Evolutionary conservation across 805 yeast genomes (phyloP).

Genomic region (Cyberlindnera euphorbiae): DNA sequence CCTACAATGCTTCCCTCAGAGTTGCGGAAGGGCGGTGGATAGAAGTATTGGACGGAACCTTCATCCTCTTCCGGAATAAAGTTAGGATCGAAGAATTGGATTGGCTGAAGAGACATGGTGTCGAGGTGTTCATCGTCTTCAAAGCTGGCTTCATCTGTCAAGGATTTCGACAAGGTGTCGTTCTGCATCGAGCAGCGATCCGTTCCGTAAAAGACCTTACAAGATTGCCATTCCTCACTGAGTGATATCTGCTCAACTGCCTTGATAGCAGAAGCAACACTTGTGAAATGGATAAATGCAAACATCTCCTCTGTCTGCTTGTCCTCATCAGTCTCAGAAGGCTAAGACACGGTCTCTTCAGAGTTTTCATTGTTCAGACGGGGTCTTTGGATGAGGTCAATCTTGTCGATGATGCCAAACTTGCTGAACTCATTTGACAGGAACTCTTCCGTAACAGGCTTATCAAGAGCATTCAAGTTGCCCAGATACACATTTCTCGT

Average conservation of each 20-base stretch:
- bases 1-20: conserved; percentile 7
- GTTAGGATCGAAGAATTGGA: conserved; percentile 51
- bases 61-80: conserved; percentile 10
- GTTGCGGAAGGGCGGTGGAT: conserved; percentile 8
- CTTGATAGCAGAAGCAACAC: conserved; percentile 77
- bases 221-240: conserved; percentile 59
- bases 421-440: conserved; percentile 45
- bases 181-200: conserved; percentile 69
- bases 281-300: conserved; percentile 85
- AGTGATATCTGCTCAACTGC: conserved; percentile 76
- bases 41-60: conserved; percentile 4
- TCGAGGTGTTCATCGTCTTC: conserved; percentile 1
- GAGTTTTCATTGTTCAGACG: neutral
- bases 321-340: too few relatives aligned
- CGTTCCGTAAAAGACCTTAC: conserved; percentile 84
- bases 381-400: conserved; percentile 40
- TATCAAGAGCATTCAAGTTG: conserved; percentile 48
- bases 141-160: conserved; percentile 16
- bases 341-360: too few relatives aligned
- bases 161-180: conserved; percentile 10
- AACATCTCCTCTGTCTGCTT: conserved; percentile 42
- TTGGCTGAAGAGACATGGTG: too few relatives aligned
- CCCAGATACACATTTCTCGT: conserved; percentile 92
- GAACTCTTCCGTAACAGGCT: conserved; percentile 34
- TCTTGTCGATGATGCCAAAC: conserved; percentile 61